phyloP scores from a whole-genome alignment of 2,329 filamentous ascomycete species.

The Teratosphaeria epicoccoides region DNA sequence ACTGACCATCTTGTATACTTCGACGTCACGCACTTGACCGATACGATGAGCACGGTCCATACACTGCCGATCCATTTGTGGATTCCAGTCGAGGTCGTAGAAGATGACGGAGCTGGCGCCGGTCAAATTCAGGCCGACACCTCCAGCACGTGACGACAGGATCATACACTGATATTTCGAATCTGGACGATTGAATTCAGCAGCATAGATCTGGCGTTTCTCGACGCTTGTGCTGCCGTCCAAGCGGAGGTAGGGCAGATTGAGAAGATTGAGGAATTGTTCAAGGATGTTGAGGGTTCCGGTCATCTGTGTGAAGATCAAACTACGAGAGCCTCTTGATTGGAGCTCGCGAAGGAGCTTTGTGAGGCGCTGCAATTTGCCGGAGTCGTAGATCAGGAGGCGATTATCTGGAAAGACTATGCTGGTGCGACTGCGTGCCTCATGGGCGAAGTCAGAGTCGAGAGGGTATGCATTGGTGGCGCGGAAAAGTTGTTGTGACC shows the following conservation, averaged over 20 bases:
- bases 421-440: slow-evolving; percentile 79
- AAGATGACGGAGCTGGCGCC: slow-evolving; percentile 97
- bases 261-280: slow-evolving; percentile 95
- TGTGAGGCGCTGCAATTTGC: slow-evolving; percentile 86
- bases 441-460: slow-evolving; percentile 77
- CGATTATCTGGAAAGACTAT: slow-evolving; percentile 96
- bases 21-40: slow-evolving; percentile 91
- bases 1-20: slow-evolving; percentile 67
- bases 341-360: slow-evolving; percentile 77
- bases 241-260: slow-evolving; percentile 88
- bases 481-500: slow-evolving; percentile 17
- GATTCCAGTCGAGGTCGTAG: slow-evolving; percentile 98
- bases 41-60: slow-evolving; percentile 96
- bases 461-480: slow-evolving; percentile 21
- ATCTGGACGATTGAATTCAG: slow-evolving; percentile 86
- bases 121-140: slow-evolving; percentile 90
- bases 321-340: slow-evolving; percentile 76
- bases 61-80: slow-evolving; percentile 98
- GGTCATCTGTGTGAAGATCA: slow-evolving; percentile 99
- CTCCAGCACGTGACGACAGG: slow-evolving; percentile 84
- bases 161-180: slow-evolving; percentile 90
- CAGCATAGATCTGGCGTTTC: slow-evolving; percentile 86
- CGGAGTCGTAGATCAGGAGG: slow-evolving; percentile 94
- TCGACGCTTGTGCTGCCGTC: slow-evolving; percentile 96
- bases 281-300: slow-evolving; percentile 96